These are phyloP conservation scores for Parafenestella ontariensis DNA, from an alignment of 2,329 filamentous ascomycete genomes.

Conservation along the genomic window DNA sequence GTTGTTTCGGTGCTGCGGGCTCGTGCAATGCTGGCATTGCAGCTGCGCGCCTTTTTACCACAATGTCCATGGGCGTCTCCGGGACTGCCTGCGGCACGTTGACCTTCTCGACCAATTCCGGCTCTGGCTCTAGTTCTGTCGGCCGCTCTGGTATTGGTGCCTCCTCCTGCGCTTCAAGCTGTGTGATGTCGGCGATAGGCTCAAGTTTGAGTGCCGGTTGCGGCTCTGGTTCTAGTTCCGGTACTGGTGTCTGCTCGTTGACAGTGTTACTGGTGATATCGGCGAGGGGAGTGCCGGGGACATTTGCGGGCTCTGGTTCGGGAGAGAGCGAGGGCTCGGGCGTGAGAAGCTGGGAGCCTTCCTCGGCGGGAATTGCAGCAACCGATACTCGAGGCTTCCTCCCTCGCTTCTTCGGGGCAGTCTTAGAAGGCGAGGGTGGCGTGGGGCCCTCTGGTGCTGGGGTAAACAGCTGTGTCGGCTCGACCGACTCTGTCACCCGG, in stretches of 20 bases:
- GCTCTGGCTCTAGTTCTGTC: constrained; percentile 23
- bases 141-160: constrained; percentile 23
- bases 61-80: constrained; percentile 92
- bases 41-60: constrained; percentile 81
- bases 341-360: constrained; percentile 53
- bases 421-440: constrained; percentile 23
- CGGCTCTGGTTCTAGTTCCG: constrained; percentile 29
- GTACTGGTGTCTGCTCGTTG: constrained; percentile 60
- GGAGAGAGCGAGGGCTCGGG: constrained; percentile 64
- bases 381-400: constrained; percentile 53
- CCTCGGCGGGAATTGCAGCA: constrained; percentile 47
- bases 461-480: constrained; percentile 68
- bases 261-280: constrained; percentile 75
- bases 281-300: constrained; percentile 64
- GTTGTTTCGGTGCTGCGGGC: constrained; percentile 77
- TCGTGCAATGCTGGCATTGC: constrained; percentile 70
- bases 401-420: constrained; percentile 66
- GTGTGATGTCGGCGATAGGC: constrained; percentile 74
- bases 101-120: constrained; percentile 68
- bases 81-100: constrained; percentile 78
- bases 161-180: constrained; percentile 68
- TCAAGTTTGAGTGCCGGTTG: constrained; percentile 5
- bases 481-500: constrained; percentile 57
- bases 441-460: constrained; percentile 62
- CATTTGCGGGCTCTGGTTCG: constrained; percentile 60